Conservation (phyloP, 371 early-diverging fungal species). For the Rhizopus sp. region DNA sequence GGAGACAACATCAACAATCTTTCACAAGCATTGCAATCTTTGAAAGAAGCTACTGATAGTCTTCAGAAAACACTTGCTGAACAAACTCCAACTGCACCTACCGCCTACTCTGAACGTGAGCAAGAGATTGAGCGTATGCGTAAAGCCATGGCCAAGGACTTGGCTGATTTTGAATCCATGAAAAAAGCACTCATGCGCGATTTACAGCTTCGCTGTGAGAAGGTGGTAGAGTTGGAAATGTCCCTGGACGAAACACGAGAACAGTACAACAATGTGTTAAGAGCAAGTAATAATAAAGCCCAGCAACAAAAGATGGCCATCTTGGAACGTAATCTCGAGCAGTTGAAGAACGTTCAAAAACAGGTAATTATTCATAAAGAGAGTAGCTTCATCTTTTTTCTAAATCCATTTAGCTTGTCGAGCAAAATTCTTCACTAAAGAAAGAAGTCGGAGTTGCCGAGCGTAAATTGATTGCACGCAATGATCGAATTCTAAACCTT, state of each 20-base stretch:
- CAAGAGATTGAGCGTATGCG: slow-evolving; percentile 87
- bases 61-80: slow-evolving; percentile 30
- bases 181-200: slow-evolving; percentile 96
- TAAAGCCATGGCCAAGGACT: slow-evolving; percentile 88
- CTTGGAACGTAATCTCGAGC: slow-evolving; percentile 93
- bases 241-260: slow-evolving; percentile 91
- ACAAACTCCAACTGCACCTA: slow-evolving; percentile 26
- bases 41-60: slow-evolving; percentile 21
- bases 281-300: slow-evolving; percentile 79
- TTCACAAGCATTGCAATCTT: slow-evolving; percentile 49
- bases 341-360: slow-evolving; percentile 92
- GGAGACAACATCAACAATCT: slow-evolving; percentile 73
- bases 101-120: slow-evolving; percentile 64
- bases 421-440: slow-evolving; percentile 92
- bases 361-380: slow-evolving; percentile 82
- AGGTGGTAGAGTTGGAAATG: slow-evolving; percentile 93
- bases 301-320: slow-evolving; percentile 95
- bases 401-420: slow-evolving; percentile 69
- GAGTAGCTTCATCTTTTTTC: not conserved
- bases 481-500: slow-evolving; percentile 90
- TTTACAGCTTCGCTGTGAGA: slow-evolving; percentile 93
- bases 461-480: slow-evolving; percentile 86
- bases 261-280: slow-evolving; percentile 83
- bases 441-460: slow-evolving; percentile 90
- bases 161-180: slow-evolving; percentile 94